Base-by-base conservation (phyloP, 1,284 basidiomycete species). In the Veloboletus limbatus region DNA sequence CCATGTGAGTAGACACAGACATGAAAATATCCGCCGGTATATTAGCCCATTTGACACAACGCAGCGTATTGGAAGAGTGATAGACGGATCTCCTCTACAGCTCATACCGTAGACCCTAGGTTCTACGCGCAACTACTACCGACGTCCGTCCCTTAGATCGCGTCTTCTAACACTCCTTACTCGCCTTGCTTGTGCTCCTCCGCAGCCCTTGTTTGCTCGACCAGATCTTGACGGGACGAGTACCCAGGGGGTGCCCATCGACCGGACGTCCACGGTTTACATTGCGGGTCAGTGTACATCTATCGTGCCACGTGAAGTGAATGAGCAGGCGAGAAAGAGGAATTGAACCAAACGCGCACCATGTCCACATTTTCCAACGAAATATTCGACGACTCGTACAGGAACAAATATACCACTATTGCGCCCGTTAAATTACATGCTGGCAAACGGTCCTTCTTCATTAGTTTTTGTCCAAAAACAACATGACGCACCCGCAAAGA, bases 341-440 rank as follows among this genome's bases (percentile, higher is more conserved):
- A 45, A 34, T 6, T 17, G 14, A n/a, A 32, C 11, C 17, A 55
- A n/a, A n/a, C n/a, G n/a, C 68, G 36, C 52, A 77, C 76, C 55
- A 72, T 69, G 61, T 90, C 82, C 40, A 90, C 83, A 49, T 69
- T 73, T 67, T 90, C 88, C 25, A 90, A 73, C 9, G 80, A 78
- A 42, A 90, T 72, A 54, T 82, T 77, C 7, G 79, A 76, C 11
- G 81, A 81, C 60, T 90, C 88, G 70, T 89, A 90, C 3, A 91
- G 73, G 78, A 88, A 89, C 60, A 88, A 74, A 64, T 74, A 88
- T 6, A 88, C 87, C 51, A 89, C 70, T 37, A 81, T 55, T 7
- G 81, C 81, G 40, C 79, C 83, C 10, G 74, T 58, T 2, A 85
- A 65, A 59, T 85, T 85, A 61, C 80, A 75, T 16, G 70, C 71